phyloP scores from a whole-genome alignment of 2,329 filamentous ascomycete species.

The Colletotrichum acutatum region DNA sequence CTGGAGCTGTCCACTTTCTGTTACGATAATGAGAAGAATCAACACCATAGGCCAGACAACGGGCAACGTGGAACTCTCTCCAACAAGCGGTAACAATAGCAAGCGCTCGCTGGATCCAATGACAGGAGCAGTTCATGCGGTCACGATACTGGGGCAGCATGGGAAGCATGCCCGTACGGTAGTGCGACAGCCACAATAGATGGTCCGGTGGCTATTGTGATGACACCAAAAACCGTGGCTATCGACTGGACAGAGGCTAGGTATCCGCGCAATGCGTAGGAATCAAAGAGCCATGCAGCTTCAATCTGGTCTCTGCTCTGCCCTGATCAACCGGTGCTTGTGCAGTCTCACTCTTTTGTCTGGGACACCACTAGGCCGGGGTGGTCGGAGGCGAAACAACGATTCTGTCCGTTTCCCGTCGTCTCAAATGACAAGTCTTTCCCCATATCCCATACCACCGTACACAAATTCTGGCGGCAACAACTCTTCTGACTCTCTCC shows the following conservation, averaged over 20 bases:
- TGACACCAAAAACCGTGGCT: neutral
- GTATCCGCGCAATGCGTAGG: neutral
- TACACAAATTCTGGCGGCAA: neutral
- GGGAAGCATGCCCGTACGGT: neutral
- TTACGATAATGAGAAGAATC: neutral
- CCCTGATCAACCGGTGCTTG: neutral
- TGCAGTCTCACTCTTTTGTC: neutral
- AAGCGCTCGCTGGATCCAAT: constrained; percentile 7
- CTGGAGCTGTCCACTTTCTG: neutral
- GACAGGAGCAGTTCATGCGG: neutral
- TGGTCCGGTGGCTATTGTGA: neutral
- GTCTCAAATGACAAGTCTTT: constrained; percentile 4
- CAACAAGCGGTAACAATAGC: neutral
- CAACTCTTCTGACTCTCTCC: neutral
- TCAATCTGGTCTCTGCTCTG: neutral
- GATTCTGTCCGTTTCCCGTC: neutral
- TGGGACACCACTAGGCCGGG: neutral
- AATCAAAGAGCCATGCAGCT: neutral
- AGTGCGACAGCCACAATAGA: constrained; percentile 12
- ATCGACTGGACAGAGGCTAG: neutral
- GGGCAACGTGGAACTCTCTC: neutral
- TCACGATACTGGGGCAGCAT: neutral
- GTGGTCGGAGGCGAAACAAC: neutral
- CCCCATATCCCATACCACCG: neutral
- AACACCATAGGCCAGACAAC: neutral